Base-by-base conservation (phyloP, 108 stramenopile genomes). In the Bacterosira constricta region DNA sequence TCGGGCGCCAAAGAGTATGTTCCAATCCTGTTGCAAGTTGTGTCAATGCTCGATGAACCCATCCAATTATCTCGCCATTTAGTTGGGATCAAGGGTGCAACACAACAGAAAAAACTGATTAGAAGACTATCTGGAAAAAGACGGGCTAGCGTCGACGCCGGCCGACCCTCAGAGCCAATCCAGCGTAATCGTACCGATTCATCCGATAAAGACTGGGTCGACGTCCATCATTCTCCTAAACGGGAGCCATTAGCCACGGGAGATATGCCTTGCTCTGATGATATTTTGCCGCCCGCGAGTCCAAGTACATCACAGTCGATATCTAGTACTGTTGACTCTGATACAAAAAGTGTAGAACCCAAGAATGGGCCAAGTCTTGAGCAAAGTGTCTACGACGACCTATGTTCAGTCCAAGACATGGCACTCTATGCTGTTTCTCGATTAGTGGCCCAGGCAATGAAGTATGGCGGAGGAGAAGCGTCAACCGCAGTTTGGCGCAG, bases 371-470 rank as follows among this genome's bases (percentile, higher is more conserved):
- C 18, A n/a, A 47, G 39, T 15, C 54, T 66, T 7, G 67, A 66
- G 37, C 66, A 69, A 23, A 63, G 60, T 12, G 51, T 61, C 25
- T 63, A 53, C 55, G 41, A 60, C 12, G 60, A 80, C 12, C 55
- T 94, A 15, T 32, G 53, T 17, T 81, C 83, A 3, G 89, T 86
- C 46, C 93, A 91, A 83, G 81, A 71, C 30, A 71, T 83, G 29
- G 75, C 85, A 20, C 55, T 90, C n/a, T 71, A 83, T 17, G 85
- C 86, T 1, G 60, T 86, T 47, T 78, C 87, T 9, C 81, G 85
- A 38, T 62, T 94, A 17, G 79, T 94, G 25, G 72, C 79, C 3
- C 83, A 83, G 68, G 88, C 89, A 3, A 92, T 94, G 93, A 86
- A 77, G 54, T 72, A 74, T 21, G 91, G 89, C 30, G 93, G 90